phyloP scores from a whole-genome alignment of 2,329 filamentous ascomycete genomes.

The Hypoxylon sp. region DNA sequence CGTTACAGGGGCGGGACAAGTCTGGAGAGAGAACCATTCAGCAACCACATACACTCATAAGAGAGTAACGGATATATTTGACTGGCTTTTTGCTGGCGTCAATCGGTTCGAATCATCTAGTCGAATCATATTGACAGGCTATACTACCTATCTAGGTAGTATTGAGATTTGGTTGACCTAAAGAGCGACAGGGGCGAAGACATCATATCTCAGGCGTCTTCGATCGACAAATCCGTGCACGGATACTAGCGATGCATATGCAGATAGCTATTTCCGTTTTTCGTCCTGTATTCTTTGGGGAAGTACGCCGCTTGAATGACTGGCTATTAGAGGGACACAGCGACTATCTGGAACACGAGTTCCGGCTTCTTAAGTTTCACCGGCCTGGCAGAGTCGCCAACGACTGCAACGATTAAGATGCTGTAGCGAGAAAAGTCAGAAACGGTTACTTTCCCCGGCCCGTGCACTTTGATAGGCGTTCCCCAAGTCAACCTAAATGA shows the following conservation, averaged over 20 bases:
- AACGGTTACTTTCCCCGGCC: neutral
- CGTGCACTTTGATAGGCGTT: slow-evolving; percentile 1
- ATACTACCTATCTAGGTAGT: no score
- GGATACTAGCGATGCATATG: neutral
- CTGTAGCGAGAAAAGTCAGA: slow-evolving; percentile 2
- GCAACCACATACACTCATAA: neutral
- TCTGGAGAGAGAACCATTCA: neutral
- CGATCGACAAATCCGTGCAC: neutral
- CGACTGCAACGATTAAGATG: neutral
- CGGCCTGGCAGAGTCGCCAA: neutral
- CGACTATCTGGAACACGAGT: neutral
- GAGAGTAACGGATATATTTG: neutral
- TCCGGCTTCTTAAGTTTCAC: slow-evolving; percentile 14
- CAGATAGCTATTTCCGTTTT: neutral
- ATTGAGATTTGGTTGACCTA: neutral
- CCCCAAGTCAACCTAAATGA: neutral
- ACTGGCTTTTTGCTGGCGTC: neutral
- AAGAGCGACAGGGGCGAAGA: neutral
- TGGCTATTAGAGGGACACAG: neutral
- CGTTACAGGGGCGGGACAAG: neutral
- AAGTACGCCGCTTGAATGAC: neutral
- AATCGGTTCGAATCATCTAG: neutral
- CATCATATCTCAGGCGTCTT: neutral
- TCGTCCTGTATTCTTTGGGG: neutral
- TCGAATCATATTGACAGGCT: neutral